Base-by-base conservation (phyloP, 148 eudicot species). In the Camellia granthamiana region DNA sequence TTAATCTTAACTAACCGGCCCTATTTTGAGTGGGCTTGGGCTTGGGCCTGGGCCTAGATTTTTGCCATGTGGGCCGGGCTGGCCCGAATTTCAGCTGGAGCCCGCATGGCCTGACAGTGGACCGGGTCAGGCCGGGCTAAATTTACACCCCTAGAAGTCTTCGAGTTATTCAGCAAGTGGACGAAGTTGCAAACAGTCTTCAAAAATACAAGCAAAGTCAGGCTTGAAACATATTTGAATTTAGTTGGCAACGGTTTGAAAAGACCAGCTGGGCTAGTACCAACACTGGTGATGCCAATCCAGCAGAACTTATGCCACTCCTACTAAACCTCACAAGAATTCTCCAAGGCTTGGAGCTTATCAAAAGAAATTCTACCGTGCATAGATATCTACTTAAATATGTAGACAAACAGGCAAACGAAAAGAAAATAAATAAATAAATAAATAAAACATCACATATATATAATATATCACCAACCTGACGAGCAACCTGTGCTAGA, bases 401-500 rank as follows among this genome's bases (percentile, higher is more conserved):
- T 52, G 16, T 52, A 11, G 2, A 72, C 59, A 51, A 21, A 72
- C 9, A 51, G 21, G 13, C 30, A 47, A 72, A 16, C 15, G 51
- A 54, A 15, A 54, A 73, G 30, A 54, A 16, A 38, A 30, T 30
- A 30, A 30, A 30, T 23, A 23, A 23, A 23, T 23, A 23, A 23
- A 23, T 30, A 30, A 30, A 30, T 30, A 30, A 30, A 30, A 30
- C 38, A 30, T 30, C 38, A 30, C 38, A 30, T 30, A 30, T 30
- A 30, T 23, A 75, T 56, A 15, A 11, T 3, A 30, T 42, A 75
- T 59, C 44, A 58, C 66, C 67, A 59, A 75, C 78, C 74, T 71
- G 74, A 71, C 16, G 38, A 79, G 98, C 96, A 77, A 90, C 92
- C 83, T 89, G 90, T 47, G 88, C 93, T 88, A 87, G 78, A 46